phyloP scores from a whole-genome alignment of 192 early-diverging fungal genomes.

The Mycoemilia scoparia region DNA sequence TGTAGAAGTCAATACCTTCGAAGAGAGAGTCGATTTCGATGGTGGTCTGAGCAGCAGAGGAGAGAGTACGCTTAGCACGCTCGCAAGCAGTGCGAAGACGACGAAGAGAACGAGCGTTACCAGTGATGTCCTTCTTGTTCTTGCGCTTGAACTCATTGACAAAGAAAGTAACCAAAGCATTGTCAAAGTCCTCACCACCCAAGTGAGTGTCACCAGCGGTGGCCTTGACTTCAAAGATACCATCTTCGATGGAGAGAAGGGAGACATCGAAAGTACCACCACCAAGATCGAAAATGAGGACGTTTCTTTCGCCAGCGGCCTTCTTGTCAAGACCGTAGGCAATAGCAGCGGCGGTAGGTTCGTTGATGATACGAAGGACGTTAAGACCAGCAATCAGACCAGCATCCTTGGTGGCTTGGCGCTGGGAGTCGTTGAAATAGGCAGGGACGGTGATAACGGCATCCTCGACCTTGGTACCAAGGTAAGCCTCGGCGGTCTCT shows the following conservation, averaged over 20 bases:
- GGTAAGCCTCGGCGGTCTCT: constrained; percentile 86
- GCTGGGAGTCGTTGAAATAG: constrained; percentile 98
- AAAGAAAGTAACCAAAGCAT: constrained; percentile 93
- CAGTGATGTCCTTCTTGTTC: constrained; percentile 82
- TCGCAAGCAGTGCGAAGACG: constrained; percentile 94
- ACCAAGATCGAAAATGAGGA: constrained; percentile 95
- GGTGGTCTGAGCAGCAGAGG: constrained; percentile 82
- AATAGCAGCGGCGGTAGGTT: constrained; percentile 97
- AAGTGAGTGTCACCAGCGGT: constrained; percentile 98
- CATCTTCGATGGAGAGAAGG: constrained; percentile 89
- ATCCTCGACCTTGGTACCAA: constrained; percentile 64
- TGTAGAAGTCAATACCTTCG: constrained; percentile 97
- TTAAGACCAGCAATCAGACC: constrained; percentile 91
- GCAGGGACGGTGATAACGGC: constrained; percentile 97
- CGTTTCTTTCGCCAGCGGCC: constrained; percentile 69
- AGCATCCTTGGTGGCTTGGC: constrained; percentile 99
- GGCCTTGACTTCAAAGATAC: constrained; percentile 97
- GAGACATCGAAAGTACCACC: constrained; percentile 98
- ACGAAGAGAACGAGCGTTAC: constrained; percentile 82
- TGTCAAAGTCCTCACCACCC: constrained; percentile 99
- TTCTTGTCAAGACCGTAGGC: constrained; percentile 99
- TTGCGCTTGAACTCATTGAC: constrained; percentile 94
- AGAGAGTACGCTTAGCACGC: constrained; percentile 93
- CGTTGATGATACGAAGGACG: constrained; percentile 99
- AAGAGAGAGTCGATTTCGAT: constrained; percentile 94